A percentile compares a stretch with the other conserved stretches of the same genome.
phyloP scores from a whole-genome alignment of 2,329 filamentous ascomycete species.

The Colletotrichum falcatum region DNA sequence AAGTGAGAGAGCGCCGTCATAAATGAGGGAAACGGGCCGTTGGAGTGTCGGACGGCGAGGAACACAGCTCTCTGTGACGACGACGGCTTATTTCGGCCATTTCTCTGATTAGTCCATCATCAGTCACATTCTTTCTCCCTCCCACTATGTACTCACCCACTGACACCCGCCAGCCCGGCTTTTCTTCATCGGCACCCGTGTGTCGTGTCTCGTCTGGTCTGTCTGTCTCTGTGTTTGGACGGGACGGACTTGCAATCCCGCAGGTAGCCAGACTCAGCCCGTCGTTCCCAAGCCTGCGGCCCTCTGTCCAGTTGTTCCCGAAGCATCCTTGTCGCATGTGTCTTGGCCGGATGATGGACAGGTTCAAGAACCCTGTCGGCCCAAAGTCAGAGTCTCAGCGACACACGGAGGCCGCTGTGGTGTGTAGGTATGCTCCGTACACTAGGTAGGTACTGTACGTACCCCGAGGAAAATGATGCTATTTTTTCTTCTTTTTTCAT shows the following conservation, averaged over 20 bases:
- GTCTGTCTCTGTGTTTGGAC: not conserved
- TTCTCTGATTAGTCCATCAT: conserved; percentile 31
- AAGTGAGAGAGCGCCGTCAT: conserved; percentile 19
- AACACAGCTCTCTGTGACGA: not conserved
- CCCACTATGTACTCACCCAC: not conserved
- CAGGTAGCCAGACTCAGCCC: conserved; percentile 1
- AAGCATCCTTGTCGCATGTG: conserved; percentile 13
- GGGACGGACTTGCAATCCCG: not conserved
- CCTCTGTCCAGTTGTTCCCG: conserved; percentile 23
- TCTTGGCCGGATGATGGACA: conserved; percentile 18
- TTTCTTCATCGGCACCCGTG: conserved; percentile 6
- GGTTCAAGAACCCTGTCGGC: conserved; percentile 18
- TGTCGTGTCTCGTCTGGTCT: not conserved
- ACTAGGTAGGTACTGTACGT: not conserved
- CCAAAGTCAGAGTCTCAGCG: conserved; percentile 14
- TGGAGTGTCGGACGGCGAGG: conserved; percentile 1
- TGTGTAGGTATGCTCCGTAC: not conserved
- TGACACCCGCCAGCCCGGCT: not conserved
- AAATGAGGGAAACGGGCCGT: conserved; percentile 24
- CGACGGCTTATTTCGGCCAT: conserved; percentile 27
- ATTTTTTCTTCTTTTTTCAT: not conserved
- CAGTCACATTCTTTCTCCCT: conserved; percentile 21
- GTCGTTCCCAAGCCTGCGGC: not conserved
- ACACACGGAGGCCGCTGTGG: not conserved
- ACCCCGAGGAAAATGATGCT: not conserved